Base-by-base conservation (phyloP, 192 early-diverging fungal genomes). In the Powellomyces hirtus region DNA sequence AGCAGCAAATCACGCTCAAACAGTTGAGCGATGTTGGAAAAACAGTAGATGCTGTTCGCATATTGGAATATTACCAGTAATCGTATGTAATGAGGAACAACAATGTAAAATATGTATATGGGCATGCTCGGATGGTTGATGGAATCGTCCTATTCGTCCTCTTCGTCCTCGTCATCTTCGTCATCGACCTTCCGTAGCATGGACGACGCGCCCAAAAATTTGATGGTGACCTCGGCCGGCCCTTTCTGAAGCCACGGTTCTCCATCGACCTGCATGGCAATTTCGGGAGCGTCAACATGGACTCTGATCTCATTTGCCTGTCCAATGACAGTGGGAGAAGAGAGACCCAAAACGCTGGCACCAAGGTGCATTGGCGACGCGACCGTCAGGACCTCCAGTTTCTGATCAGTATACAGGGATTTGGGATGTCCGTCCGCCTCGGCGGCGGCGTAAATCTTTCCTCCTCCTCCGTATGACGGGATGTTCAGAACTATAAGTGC, bases 191-290 rank as follows among this genome's bases (percentile, higher is more conserved):
- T 56, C 52, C 52, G 61, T 8, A 75, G 46, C 74, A 75, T 75
- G n/a, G 24, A 36, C 1, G 62, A 62, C 62, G 42, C 34, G 8
- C 69, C 61, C 24, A 59, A 38, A 35, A 49, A 64, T 53, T 20
- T 7, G 5, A 75, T 35, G 5, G 40, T 66, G 16, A 75, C 74
- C 16, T 26, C 45, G 20, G 72, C 76, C 6, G 66, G 67, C 18
- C 68, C 74, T 18, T 72, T 56, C 35, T 75, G 74, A 24, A 37
- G 14, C 74, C 74, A 75, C 2, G 74, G 74, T 61, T 75, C 74
- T 1, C 74, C 74, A 45, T 75, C 74, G 11, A 75, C 74, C 56
- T 75, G 74, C 69, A 75, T 69, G 8, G 74, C 68, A 6, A 75
- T 57, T 24, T 64, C 38, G 2, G 62, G 38, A 3, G 62, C 37